A percentile compares a stretch with the other conserved stretches of the same genome.
phyloP scores from a whole-genome alignment of 129 eudicot species.

The Erigeron canadensis region DNA sequence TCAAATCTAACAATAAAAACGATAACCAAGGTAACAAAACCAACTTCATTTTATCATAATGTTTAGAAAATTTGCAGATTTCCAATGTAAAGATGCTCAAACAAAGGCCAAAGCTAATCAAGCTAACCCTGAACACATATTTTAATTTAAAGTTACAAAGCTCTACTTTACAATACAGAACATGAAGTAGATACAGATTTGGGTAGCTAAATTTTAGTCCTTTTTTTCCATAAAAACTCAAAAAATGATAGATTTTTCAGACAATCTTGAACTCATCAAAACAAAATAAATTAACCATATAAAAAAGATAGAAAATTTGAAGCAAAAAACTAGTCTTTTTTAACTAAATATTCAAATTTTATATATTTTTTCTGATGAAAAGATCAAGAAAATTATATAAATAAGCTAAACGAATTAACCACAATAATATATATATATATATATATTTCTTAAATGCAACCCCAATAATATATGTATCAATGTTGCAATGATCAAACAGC shows the following conservation, averaged over 20 bases:
- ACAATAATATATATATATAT: no score
- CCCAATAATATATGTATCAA: no score
- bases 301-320: not conserved
- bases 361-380: not conserved
- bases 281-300: not conserved
- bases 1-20: slow-evolving; percentile 4
- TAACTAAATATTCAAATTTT: no score
- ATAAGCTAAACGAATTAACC: not conserved
- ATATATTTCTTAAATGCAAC: no score
- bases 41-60: slow-evolving; percentile 3
- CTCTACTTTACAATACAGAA: not conserved
- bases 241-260: no score
- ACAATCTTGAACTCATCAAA: not conserved
- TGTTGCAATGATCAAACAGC: no score
- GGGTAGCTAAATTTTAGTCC: no score
- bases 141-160: slow-evolving; percentile 9
- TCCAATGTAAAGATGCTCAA: slow-evolving; percentile 7
- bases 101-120: not conserved
- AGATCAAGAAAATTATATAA: not conserved
- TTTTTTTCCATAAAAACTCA: no score
- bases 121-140: not conserved
- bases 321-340: no score
- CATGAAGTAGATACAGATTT: slow-evolving; percentile 3
- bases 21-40: not conserved
- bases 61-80: not conserved